Base-by-base conservation (phyloP, 2,329 filamentous ascomycete species). In the Alternaria hordeiaustralica region DNA sequence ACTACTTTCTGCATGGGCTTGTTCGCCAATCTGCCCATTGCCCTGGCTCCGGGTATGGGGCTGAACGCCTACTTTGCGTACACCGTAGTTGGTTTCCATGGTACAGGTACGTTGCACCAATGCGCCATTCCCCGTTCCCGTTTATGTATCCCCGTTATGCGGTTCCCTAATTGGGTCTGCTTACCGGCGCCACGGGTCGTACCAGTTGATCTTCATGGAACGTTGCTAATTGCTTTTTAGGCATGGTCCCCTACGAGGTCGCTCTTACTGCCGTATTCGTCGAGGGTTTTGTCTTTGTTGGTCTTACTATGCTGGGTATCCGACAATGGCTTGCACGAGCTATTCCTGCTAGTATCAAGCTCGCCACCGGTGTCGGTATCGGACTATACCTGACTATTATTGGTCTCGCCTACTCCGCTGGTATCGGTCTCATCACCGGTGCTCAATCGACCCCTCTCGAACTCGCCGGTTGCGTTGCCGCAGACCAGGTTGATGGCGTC, bases 61-160 rank as follows among this genome's bases (percentile, higher is more conserved):
- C 80, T 96, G 59, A 97, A 97, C 75, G 93, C 93, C 18, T 96
- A 96, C 79, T 96, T 96, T 75, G 87, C 93, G 25, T 96, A 92
- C 76, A 91, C 88, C 1, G 90, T 93, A 47, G 93, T 96, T 60
- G 93, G 93, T 4, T 88, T 84, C 73, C 90, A 94, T 76, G 93
- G 93, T 46, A 86, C 84, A 21, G 92, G 92, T 73, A 71, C 49
- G 74, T 73, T 46, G 28, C 47, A 43, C 65, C 21, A 10, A 43
- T 55, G 44, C 58, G 23, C 28, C 26, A 23, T 46, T 62, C 41
- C 65, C 67, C 70, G 60, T 68, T 66, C 66, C 63, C 66, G 67
- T 68, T n/a, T 28, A 23, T 53, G 28, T 53, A 45, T 55, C 50
- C 50, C 55, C 56, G 64, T 63, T 44, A 61, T 66, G 64, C 66